Percentiles rank a stretch among this genome's conserved stretches.
These are phyloP conservation scores for Alternaria sp. DNA, from an alignment of 2,329 filamentous ascomycete genomes.

Conservation along the genomic window DNA sequence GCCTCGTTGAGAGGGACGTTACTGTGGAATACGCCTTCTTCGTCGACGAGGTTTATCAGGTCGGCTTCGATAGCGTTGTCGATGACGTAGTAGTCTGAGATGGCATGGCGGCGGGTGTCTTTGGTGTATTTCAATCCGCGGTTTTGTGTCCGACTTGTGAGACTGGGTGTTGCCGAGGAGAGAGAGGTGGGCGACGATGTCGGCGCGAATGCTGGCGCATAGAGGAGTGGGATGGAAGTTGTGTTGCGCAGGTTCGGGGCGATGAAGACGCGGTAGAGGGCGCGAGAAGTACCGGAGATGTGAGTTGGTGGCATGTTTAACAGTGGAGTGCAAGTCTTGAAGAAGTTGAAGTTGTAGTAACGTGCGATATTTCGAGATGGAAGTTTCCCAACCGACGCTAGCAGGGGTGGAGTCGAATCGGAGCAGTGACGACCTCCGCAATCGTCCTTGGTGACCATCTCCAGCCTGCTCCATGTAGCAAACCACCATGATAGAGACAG, in stretches of 20 bases:
- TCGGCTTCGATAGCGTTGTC: slow-evolving; percentile 60
- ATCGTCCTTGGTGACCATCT: slow-evolving; percentile 16
- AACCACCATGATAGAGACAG: slow-evolving; percentile 35
- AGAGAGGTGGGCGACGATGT: slow-evolving; percentile 17
- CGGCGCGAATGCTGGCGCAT: slow-evolving; percentile 30
- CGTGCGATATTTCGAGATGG: background rate
- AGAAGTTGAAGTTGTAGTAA: background rate
- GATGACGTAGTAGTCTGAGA: slow-evolving; percentile 53
- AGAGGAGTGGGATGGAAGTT: slow-evolving; percentile 30
- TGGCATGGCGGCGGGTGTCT: slow-evolving; percentile 47
- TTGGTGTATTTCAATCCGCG: slow-evolving; percentile 37
- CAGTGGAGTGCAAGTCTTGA: background rate
- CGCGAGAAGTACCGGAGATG: slow-evolving; percentile 49
- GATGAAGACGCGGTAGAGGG: slow-evolving; percentile 58
- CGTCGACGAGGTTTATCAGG: slow-evolving; percentile 57
- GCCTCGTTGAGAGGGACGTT: slow-evolving; percentile 46
- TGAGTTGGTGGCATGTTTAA: slow-evolving; percentile 42
- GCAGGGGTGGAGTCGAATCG: slow-evolving; percentile 29
- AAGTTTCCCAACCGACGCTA: slow-evolving; percentile 15
- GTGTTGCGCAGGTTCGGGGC: slow-evolving; percentile 43
- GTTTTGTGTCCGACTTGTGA: slow-evolving; percentile 24
- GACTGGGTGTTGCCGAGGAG: slow-evolving; percentile 12
- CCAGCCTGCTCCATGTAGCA: slow-evolving; percentile 29
- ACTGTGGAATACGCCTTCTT: slow-evolving; percentile 48
- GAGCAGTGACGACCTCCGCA: slow-evolving; percentile 30